phyloP scores from a whole-genome alignment of 2,329 filamentous ascomycete genomes.

The Drechslerella stenobrocha region DNA sequence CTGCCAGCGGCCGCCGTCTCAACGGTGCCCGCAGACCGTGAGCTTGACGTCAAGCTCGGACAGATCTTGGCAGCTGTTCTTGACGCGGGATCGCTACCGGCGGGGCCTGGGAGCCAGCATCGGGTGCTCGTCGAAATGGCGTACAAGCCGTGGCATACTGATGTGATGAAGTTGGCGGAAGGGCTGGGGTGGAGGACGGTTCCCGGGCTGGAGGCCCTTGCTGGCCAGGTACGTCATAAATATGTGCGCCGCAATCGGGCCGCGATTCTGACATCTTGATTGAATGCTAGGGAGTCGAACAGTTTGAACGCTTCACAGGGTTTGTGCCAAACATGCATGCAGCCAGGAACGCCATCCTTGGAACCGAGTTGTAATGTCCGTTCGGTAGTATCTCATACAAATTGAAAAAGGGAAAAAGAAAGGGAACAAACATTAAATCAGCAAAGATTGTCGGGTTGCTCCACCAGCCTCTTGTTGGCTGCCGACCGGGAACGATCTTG shows the following conservation, averaged over 20 bases:
- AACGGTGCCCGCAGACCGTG: slow-evolving; percentile 85
- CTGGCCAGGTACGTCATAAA: slow-evolving; percentile 67
- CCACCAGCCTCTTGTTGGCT: slow-evolving; percentile 30
- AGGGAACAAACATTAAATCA: too few relatives aligned
- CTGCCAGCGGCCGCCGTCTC: slow-evolving; percentile 68
- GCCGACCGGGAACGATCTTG: background rate
- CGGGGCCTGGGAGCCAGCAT: slow-evolving; percentile 57
- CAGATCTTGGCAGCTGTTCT: slow-evolving; percentile 65
- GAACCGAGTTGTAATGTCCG: background rate
- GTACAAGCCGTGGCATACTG: slow-evolving; percentile 83
- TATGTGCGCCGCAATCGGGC: too few relatives aligned
- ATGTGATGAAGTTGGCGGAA: slow-evolving; percentile 79
- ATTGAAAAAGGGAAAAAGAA: too few relatives aligned
- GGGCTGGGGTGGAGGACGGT: slow-evolving; percentile 79
- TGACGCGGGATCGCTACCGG: slow-evolving; percentile 55
- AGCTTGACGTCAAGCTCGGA: slow-evolving; percentile 73
- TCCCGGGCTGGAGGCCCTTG: slow-evolving; percentile 82
- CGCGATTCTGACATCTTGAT: too few relatives aligned
- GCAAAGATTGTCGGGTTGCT: slow-evolving; percentile 43
- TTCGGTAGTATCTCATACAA: too few relatives aligned
- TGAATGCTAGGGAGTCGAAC: slow-evolving; percentile 37
- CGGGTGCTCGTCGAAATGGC: slow-evolving; percentile 86
- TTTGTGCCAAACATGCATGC: slow-evolving; percentile 23
- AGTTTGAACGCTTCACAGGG: slow-evolving; percentile 48
- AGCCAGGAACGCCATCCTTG: slow-evolving; percentile 44